Conservation (phyloP, 179 eudicot genomes). For the Corrigiola litoralis region DNA sequence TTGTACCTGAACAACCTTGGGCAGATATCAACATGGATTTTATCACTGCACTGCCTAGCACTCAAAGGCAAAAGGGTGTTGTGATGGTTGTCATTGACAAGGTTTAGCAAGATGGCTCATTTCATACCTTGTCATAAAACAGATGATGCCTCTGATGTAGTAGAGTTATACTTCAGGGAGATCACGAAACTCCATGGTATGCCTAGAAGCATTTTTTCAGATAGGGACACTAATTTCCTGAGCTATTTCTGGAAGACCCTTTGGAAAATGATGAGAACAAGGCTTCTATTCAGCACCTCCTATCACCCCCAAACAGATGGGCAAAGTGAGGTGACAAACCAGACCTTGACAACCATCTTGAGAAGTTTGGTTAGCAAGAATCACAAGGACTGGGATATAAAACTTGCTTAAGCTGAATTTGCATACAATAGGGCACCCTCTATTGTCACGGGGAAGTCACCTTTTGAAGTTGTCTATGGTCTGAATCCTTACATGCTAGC, state of each 20-base stretch:
- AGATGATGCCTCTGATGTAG: background rate
- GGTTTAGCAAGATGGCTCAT: background rate
- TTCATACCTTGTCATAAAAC: background rate
- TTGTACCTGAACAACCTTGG: background rate
- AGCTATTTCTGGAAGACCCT: background rate
- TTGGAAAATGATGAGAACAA: background rate
- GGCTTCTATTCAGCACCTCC: background rate
- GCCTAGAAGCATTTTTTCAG: background rate
- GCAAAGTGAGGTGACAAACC: background rate
- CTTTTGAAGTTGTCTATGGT: background rate
- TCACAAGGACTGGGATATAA: background rate
- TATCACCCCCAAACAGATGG: background rate
- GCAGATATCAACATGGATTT: background rate
- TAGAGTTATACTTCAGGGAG: background rate
- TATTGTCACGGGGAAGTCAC: background rate
- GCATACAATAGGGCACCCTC: background rate
- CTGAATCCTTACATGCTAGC: background rate
- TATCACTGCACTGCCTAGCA: background rate
- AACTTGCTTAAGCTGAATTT: background rate
- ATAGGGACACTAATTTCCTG: background rate
- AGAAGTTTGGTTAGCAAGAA: background rate
- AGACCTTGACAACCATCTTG: background rate
- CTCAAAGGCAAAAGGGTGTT: background rate
- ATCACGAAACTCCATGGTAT: background rate
- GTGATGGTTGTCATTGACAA: background rate